A percentile compares a stretch with the other conserved stretches of the same genome.
These are phyloP conservation scores for Dryadomyces quercivorus DNA, from an alignment of 2,329 filamentous ascomycete species.

Conservation along the genomic window DNA sequence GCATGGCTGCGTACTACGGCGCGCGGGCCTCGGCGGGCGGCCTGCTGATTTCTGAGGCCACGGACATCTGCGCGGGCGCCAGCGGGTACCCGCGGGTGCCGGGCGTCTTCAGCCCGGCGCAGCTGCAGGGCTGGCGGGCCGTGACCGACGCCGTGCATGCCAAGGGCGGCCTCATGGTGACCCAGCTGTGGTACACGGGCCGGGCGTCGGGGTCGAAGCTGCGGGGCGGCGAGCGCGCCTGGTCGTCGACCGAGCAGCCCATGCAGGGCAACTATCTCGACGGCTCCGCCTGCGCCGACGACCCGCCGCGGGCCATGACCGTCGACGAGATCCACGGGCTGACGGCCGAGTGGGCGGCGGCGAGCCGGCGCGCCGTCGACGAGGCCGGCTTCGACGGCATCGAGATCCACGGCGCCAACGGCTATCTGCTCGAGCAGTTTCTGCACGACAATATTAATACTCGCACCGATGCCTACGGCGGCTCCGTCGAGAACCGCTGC, in stretches of 20 bases:
- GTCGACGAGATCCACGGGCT: slow-evolving; percentile 49
- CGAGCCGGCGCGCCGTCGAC: slow-evolving; percentile 40
- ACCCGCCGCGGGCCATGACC: slow-evolving; percentile 50
- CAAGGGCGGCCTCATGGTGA: slow-evolving; percentile 45
- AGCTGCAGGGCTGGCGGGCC: slow-evolving; percentile 45
- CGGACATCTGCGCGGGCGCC: slow-evolving; percentile 27
- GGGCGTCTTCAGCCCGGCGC: slow-evolving; percentile 41
- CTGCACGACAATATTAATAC: slow-evolving; percentile 9
- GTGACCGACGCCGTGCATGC: slow-evolving; percentile 50
- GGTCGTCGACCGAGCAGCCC: slow-evolving; percentile 25
- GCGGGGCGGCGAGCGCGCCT: slow-evolving; percentile 21
- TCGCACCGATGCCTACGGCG: slow-evolving; percentile 11
- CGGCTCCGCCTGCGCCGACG: slow-evolving; percentile 7
- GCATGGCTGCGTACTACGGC: slow-evolving; percentile 29
- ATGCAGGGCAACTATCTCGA: slow-evolving; percentile 22
- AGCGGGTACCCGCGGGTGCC: slow-evolving; percentile 34
- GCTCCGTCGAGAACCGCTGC: slow-evolving; percentile 14
- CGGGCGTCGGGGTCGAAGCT: slow-evolving; percentile 23
- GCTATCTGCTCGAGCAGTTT: slow-evolving; percentile 27
- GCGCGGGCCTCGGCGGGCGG: slow-evolving; percentile 30
- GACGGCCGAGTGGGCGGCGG: slow-evolving; percentile 42
- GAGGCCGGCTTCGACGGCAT: slow-evolving; percentile 61
- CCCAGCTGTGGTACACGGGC: slow-evolving; percentile 42
- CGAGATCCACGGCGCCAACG: slow-evolving; percentile 47
- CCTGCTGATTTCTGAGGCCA: slow-evolving; percentile 32